These are phyloP conservation scores for Lophium mytilinum DNA, from an alignment of 495 filamentous ascomycete genomes.

Conservation along the genomic window DNA sequence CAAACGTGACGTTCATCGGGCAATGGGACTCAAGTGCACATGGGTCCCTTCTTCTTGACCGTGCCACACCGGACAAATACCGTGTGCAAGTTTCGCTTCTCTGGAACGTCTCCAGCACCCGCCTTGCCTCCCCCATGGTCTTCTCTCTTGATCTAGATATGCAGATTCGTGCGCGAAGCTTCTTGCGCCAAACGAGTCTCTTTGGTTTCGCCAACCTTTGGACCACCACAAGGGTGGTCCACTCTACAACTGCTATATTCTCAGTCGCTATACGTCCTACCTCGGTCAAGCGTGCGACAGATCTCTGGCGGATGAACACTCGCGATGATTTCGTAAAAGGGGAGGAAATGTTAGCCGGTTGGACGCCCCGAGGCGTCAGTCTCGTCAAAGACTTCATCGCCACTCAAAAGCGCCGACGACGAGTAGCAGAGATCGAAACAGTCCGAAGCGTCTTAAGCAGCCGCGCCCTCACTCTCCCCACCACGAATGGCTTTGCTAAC, in stretches of 20 bases:
- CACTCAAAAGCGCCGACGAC: slow-evolving; percentile 58
- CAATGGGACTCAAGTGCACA: slow-evolving; percentile 98
- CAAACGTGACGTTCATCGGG: slow-evolving; percentile 71
- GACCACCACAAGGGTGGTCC: slow-evolving; percentile 75
- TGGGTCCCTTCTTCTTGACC: slow-evolving; percentile 78
- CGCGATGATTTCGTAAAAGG: slow-evolving; percentile 90
- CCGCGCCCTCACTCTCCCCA: slow-evolving; percentile 2
- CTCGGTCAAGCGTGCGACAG: slow-evolving; percentile 81
- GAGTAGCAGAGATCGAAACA: slow-evolving; percentile 70
- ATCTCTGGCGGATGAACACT: slow-evolving; percentile 96
- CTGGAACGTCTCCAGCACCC: slow-evolving; percentile 74
- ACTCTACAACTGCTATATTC: slow-evolving; percentile 78
- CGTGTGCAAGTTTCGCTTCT: slow-evolving; percentile 78
- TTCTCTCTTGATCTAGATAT: slow-evolving; percentile 73
- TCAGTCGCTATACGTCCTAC: slow-evolving; percentile 75
- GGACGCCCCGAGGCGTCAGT: slow-evolving; percentile 83
- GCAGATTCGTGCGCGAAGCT: slow-evolving; percentile 77
- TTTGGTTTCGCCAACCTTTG: slow-evolving; percentile 65
- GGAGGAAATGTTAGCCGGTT: slow-evolving; percentile 73
- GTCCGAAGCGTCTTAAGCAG: slow-evolving; percentile 59
- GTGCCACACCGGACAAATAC: slow-evolving; percentile 82
- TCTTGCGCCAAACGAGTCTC: slow-evolving; percentile 74
- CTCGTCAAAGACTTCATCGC: slow-evolving; percentile 75
- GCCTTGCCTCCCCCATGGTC: slow-evolving; percentile 70
- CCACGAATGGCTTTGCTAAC: neutral